Evolutionary conservation across 768 basidiomycete genomes (phyloP).

Genomic region (Tephrocybe sp.): DNA sequence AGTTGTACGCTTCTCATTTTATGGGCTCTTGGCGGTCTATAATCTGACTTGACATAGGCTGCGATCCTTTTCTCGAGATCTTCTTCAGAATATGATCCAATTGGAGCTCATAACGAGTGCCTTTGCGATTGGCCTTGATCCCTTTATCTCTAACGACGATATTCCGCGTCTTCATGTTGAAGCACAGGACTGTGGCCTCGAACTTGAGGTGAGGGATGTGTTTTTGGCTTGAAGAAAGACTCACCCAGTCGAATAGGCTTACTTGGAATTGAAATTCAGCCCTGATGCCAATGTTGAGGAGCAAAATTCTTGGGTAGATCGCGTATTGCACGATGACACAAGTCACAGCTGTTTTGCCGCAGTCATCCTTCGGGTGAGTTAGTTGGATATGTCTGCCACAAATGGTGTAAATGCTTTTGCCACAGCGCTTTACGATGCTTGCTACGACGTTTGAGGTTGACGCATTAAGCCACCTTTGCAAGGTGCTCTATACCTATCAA

Average conservation of each 20-base stretch:
- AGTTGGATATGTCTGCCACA: not conserved
- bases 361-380: conserved; percentile 54
- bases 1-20: conserved; percentile 21
- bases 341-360: conserved; percentile 60
- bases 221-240: conserved; percentile 2
- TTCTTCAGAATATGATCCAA: conserved; percentile 56
- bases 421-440: conserved; percentile 59
- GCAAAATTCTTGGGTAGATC: conserved; percentile 36
- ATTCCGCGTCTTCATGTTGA: conserved; percentile 53
- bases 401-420: not conserved
- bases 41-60: conserved; percentile 3
- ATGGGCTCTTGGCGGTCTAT: not conserved
- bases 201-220: conserved; percentile 49
- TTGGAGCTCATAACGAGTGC: conserved; percentile 55
- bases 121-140: conserved; percentile 53
- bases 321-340: conserved; percentile 55
- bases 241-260: conserved; percentile 35
- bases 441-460: conserved; percentile 62
- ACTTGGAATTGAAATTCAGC: conserved; percentile 58
- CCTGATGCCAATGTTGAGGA: conserved; percentile 46
- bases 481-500: conserved; percentile 59
- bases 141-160: conserved; percentile 47
- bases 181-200: conserved; percentile 57
- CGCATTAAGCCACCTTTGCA: conserved; percentile 68
- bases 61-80: conserved; percentile 44